Base-by-base conservation (phyloP, 805 yeast species). In the Crinitomyces ghanaensis region DNA sequence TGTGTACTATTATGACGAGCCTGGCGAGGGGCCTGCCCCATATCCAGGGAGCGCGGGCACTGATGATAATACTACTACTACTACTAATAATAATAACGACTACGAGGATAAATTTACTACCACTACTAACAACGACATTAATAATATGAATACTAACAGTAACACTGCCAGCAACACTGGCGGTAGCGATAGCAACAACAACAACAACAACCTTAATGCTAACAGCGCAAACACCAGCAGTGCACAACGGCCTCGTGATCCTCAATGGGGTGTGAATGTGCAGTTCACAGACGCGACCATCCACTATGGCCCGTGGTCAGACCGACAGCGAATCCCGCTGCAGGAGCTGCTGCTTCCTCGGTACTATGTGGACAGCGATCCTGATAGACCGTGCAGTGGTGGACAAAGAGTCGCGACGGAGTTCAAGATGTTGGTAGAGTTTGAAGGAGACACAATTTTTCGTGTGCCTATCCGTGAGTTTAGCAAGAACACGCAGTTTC, bases 291-390 rank as follows among this genome's bases (percentile, higher is more conserved):
- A 70, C 35, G 74, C 84, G 0, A 74, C 81, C 0, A 57, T 84
- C 1, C 77, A 77, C 44, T 86, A 83, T 50, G 98, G 98, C 0
- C 94, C 98, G 0, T 88, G 96, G 95, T 81, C 95, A 0, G 93
- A 91, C 38, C 72, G 88, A 23, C 93, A 91, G 53, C 54, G 94
- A 12, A 64, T 63, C 2, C 68, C 74, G 2, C 47, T 86, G 6
- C 85, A 77, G 36, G 56, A 62, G 11, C 58, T 76, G 56, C 58
- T 91, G 16, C 72, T 78, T 36, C 98, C 98, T 0, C 52, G 67
- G 0, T 50, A 73, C 7, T 70, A 78, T 17, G 56, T 76, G 30
- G 82, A 84, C 45, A 56, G 73, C 2, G 45, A 46, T 7, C 68
- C 74, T 0, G 51, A 52, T 4, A 58, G 60, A 3, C 54, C 55